These are phyloP conservation scores for Solanum hybrid DNA, from an alignment of 305 asterid species.

Conservation along the genomic window DNA sequence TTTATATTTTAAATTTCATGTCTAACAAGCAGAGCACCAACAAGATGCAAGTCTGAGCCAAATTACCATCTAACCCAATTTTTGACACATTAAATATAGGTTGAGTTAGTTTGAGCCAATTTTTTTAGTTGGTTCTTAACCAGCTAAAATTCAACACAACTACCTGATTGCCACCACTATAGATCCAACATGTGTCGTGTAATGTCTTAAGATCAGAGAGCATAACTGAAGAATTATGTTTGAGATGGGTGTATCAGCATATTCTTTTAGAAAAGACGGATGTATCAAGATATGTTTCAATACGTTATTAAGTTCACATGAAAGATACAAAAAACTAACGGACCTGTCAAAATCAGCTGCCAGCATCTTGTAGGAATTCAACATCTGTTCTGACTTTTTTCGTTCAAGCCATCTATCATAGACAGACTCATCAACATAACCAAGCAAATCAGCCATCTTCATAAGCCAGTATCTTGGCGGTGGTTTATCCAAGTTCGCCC, in stretches of 20 bases:
- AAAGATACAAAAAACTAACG: not conserved
- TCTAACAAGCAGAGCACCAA: no score
- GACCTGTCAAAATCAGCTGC: conserved; percentile 39
- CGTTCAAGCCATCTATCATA: conserved; percentile 28
- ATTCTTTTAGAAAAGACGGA: not conserved
- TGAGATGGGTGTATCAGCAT: not conserved
- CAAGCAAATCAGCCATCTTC: conserved; percentile 78
- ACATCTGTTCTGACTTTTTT: conserved; percentile 26
- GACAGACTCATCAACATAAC: conserved; percentile 45
- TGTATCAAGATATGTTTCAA: not conserved
- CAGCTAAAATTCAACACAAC: not conserved
- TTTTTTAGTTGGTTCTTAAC: not conserved
- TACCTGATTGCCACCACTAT: not conserved
- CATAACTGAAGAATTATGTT: not conserved
- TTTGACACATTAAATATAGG: not conserved
- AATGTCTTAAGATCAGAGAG: not conserved
- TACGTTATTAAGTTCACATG: not conserved
- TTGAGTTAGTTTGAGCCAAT: not conserved
- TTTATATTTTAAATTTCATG: not conserved
- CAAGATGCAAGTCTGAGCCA: not conserved
- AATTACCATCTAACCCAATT: not conserved
- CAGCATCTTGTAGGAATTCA: conserved; percentile 28
- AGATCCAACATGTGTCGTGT: not conserved
- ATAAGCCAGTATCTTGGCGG: conserved; percentile 76
- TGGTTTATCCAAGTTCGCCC: conserved; percentile 99